Base-by-base conservation (phyloP, 495 filamentous ascomycete species). In the Pyrenula massariospora region DNA sequence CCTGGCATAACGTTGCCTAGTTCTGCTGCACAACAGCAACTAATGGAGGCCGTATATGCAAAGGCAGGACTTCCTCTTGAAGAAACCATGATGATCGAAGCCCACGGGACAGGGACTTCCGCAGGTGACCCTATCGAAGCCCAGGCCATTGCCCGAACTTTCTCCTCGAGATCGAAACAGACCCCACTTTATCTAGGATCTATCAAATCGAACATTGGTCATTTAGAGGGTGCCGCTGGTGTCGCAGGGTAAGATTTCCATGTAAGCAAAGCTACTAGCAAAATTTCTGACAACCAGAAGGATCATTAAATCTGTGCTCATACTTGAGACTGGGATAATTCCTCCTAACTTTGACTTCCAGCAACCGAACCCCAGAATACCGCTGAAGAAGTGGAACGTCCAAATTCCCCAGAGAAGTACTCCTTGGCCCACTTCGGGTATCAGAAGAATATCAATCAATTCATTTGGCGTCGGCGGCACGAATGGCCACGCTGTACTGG, bases 1-100 rank as follows among this genome's bases (percentile, higher is more conserved):
- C 69, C 74, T 0, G 78, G 79, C 11, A 83, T 86, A 31, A 83
- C 77, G 2, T 70, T 81, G 65, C 84, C 84, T 0, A 80, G 70
- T 48, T 69, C 68, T 0, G 68, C 70, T 0, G 80, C 82, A 1
- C 84, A 88, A 66, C 79, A 75, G 64, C 54, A 61, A 22, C 50
- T 85, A 0, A 82, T 87, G n/a, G 66, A 72, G 2, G 63, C 70
- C 11, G 73, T 72, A 0, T 86, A 87, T 61, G 56, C 55, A 2
- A 63, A 66, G 2, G 75, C 75, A 12, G 72, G 72, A 1, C 62
- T 84, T 1, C 59, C 70, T 48, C 61, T 62, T 0, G 10, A n/a
- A 5, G 54, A 54, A n/a, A 68, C 65, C 1, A 56, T 55, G 3
- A 66, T 63, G 48, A 57, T 73, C 2, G 68, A 73, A 52, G 57